phyloP scores from a whole-genome alignment of 2,329 filamentous ascomycete species.

The Sclerotinia glacialis region DNA sequence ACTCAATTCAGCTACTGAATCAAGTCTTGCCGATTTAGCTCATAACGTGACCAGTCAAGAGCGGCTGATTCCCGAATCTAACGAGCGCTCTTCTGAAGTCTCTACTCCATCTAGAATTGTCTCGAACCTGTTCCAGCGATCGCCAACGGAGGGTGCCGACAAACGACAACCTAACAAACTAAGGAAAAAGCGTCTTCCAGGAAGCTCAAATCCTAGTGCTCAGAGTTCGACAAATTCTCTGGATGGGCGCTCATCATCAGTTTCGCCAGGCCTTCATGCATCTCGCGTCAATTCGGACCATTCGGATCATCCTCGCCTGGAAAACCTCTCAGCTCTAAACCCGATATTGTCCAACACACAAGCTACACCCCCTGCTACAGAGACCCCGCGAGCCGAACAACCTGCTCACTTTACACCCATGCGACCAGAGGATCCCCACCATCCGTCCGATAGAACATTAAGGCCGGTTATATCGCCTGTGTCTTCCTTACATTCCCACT shows the following conservation, averaged over 20 bases:
- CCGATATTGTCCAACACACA: slow-evolving; percentile 28
- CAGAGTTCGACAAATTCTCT: slow-evolving; percentile 86
- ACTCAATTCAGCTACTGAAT: slow-evolving; percentile 27
- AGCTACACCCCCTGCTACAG: slow-evolving; percentile 31
- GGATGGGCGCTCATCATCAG: slow-evolving; percentile 41
- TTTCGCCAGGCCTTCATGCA: slow-evolving; percentile 37
- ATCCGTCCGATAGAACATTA: slow-evolving; percentile 44
- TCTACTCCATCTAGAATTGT: slow-evolving; percentile 65
- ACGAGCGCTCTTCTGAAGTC: slow-evolving; percentile 28
- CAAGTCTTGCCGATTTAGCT: slow-evolving; percentile 31
- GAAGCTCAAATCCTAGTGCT: slow-evolving; percentile 77
- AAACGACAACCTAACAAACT: slow-evolving; percentile 83
- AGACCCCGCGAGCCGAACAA: slow-evolving; percentile 33
- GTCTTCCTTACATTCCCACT: slow-evolving; percentile 64
- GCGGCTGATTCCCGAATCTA: slow-evolving; percentile 43
- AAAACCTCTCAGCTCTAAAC: slow-evolving; percentile 32
- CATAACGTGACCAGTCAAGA: slow-evolving; percentile 47
- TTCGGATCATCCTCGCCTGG: slow-evolving; percentile 33
- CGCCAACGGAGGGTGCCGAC: slow-evolving; percentile 58
- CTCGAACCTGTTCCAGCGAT: slow-evolving; percentile 67
- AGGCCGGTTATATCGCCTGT: slow-evolving; percentile 71
- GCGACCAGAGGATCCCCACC: slow-evolving; percentile 30
- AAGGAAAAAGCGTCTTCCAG: slow-evolving; percentile 75
- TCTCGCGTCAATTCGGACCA: slow-evolving; percentile 37
- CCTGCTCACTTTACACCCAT: slow-evolving; percentile 25